Conservation (phyloP, 768 basidiomycete species). For the Leccinum subtestaceum region DNA sequence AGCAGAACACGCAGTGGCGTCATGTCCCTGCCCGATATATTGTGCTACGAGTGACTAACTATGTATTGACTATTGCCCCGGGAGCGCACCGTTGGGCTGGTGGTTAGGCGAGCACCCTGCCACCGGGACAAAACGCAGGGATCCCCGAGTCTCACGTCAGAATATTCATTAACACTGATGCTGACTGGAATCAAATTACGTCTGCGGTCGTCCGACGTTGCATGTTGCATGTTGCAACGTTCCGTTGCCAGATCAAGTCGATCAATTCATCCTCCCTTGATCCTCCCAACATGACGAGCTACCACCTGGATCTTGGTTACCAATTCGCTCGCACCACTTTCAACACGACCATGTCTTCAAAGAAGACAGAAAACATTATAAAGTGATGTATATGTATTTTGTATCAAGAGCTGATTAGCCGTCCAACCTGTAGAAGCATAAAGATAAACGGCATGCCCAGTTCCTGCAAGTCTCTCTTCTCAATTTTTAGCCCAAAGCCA, state of each 20-base stretch:
- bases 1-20: conserved; percentile 25
- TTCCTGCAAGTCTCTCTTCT: conserved; percentile 49
- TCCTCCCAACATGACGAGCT: background rate
- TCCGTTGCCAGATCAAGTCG: conserved; percentile 7
- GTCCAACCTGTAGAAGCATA: conserved; percentile 42
- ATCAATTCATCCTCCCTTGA: background rate
- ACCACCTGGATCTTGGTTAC: background rate
- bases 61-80: conserved; percentile 7
- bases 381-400: conserved; percentile 4
- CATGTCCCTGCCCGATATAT: conserved; percentile 13
- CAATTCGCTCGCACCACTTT: background rate
- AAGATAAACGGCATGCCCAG: conserved; percentile 73
- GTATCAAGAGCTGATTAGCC: conserved; percentile 75
- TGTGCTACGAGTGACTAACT: conserved; percentile 1
- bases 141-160: background rate
- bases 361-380: background rate
- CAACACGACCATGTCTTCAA: background rate
- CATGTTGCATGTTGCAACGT: background rate
- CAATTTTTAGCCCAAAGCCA: conserved; percentile 32
- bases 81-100: conserved; percentile 1
- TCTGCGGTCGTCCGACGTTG: background rate
- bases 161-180: background rate
- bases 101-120: background rate
- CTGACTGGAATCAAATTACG: background rate
- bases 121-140: background rate